Conservation (phyloP, 495 filamentous ascomycete species). For the Aspergillus sparsus region DNA sequence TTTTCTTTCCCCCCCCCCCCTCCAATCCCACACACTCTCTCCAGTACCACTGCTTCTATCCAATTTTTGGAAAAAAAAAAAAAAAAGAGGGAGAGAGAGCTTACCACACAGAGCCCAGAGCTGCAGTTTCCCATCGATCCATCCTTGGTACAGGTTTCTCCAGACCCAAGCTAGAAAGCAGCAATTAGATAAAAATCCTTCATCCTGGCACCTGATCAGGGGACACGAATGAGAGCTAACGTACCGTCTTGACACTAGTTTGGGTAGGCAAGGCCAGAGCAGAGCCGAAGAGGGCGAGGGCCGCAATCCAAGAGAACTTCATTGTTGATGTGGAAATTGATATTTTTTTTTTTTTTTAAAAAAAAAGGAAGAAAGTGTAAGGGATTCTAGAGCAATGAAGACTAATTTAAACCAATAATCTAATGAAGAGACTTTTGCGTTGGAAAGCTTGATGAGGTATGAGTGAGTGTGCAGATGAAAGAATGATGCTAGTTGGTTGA, state of each 20-base stretch:
- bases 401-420: no score
- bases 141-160: slow-evolving; percentile 12
- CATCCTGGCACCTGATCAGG: background rate
- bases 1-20: no score
- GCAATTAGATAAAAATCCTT: background rate
- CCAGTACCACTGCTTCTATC: no score
- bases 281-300: slow-evolving; percentile 14
- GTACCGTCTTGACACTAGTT: background rate
- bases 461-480: no score
- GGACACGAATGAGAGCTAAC: background rate
- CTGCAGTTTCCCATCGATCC: slow-evolving; percentile 13
- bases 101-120: slow-evolving; percentile 13
- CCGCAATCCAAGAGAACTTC: slow-evolving; percentile 13
- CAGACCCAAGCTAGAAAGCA: slow-evolving; percentile 5
- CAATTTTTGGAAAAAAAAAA: no score
- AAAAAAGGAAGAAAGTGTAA: background rate
- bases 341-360: no score
- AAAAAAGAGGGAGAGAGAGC: background rate
- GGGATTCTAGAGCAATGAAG: no score
- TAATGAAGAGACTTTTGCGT: no score
- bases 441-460: no score
- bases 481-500: no score
- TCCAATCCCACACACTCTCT: no score
- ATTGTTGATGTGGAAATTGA: background rate
- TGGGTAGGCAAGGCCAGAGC: slow-evolving; percentile 10